Evolutionary conservation across 1,284 basidiomycete genomes (phyloP), one percentile per base, ranked within the genome.

Genomic region (Austroboletus niveus): DNA sequence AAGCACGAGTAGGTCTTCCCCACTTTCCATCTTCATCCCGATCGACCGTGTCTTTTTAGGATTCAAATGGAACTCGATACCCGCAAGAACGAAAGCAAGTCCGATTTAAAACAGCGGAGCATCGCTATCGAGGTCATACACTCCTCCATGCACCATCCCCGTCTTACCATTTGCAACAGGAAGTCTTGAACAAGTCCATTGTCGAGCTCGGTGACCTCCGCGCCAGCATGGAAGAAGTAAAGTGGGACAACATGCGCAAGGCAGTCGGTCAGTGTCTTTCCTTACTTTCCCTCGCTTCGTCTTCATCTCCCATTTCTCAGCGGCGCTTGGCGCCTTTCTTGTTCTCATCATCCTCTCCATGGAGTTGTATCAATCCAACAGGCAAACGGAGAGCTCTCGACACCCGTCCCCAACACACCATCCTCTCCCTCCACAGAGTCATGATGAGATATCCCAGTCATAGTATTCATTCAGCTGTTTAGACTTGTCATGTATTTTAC

Each of bases 21-120:
- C 12, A 39, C 42, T 0, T n/a, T 6, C 38, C 5, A 8, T 40
- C 24, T 29, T 52, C 48, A n/a, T 35, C 35, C n/a, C 29, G 2
- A 49, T 40, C 51, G 17, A 47, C 48, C 11, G n/a, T 41, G 22
- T 24, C 22, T 47, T 45, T 48, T 8, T 54, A 92, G 91, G 63
- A 90, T 96, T 52, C 94, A 98, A 69, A 93, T 99, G 80, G 96
- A 99, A 53, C 80, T 98, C 61, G 94, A 97, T 66, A 94, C 86
- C 57, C 80, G 95, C 53, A 98, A 96, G 74, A 91, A 89, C 59
- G 97, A 99, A 68, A 84, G 88, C n/a, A 90, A 87, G 65, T 81
- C 87, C 12, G 94, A 97, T 52, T 71, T 92, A 59, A 98, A 97
- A 72, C 79, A 80, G 42, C 85, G 89, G 61, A 94, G 96, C 62